phyloP scores from a whole-genome alignment of 768 basidiomycete genomes.

The Lactifluus volemus region DNA sequence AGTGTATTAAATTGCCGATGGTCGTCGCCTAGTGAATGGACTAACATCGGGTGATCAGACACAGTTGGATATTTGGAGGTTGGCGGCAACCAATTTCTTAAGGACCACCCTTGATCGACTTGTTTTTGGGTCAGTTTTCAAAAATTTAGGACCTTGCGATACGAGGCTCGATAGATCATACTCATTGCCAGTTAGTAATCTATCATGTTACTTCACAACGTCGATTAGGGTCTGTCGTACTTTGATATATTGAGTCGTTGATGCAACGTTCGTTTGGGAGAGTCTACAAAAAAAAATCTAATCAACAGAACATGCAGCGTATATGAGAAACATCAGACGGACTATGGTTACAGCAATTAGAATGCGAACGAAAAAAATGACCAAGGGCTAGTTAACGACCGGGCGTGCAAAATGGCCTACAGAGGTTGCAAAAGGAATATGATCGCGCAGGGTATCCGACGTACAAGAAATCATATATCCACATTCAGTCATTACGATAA shows the following conservation, averaged over 20 bases:
- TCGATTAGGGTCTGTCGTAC: conserved; percentile 4
- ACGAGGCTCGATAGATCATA: not conserved
- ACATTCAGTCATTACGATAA: not conserved
- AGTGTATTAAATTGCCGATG: conserved; percentile 29
- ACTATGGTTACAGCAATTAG: conserved; percentile 15
- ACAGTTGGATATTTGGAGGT: not conserved
- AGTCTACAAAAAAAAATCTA: conserved; percentile 7
- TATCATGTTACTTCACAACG: not conserved
- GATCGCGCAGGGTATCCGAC: conserved; percentile 13
- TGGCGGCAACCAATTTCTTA: not conserved
- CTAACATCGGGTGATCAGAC: not conserved
- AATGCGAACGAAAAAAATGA: not conserved
- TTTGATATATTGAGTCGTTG: not conserved
- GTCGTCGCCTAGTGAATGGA: conserved; percentile 28
- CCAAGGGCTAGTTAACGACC: not conserved
- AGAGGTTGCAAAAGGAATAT: not conserved
- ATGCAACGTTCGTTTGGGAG: conserved; percentile 3
- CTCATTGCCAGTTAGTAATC: not conserved
- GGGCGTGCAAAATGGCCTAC: not conserved
- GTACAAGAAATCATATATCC: conserved; percentile 7
- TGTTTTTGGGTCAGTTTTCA: not conserved
- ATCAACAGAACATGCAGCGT: conserved; percentile 6
- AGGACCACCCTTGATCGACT: not conserved
- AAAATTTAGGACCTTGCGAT: not conserved
- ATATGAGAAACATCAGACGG: conserved; percentile 12